Percentiles rank a stretch among this genome's conserved stretches.
Evolutionary conservation across 2,329 filamentous ascomycete genomes (phyloP).

Genomic region (Fusarium mangiferae): DNA sequence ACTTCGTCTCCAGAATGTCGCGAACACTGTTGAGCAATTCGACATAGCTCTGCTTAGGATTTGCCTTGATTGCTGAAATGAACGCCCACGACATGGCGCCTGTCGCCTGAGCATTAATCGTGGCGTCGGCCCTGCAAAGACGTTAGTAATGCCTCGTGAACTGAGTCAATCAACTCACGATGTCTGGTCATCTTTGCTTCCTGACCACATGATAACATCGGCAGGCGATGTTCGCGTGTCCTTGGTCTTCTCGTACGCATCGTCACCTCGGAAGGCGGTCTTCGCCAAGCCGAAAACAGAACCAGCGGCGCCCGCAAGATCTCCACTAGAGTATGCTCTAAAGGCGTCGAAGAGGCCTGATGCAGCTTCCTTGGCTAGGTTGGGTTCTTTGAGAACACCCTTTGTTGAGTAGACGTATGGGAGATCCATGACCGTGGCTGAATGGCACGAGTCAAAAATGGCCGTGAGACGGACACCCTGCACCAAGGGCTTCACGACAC

Average conservation of each 20-base stretch:
- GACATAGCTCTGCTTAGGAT: conserved; percentile 95
- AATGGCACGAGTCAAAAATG: conserved; percentile 86
- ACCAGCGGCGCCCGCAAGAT: conserved; percentile 82
- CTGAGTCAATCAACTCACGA: conserved; percentile 59
- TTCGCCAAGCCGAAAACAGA: conserved; percentile 88
- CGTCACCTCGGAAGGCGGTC: conserved; percentile 82
- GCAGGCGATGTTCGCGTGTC: conserved; percentile 93
- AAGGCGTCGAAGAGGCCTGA: conserved; percentile 78
- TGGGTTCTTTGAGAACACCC: conserved; percentile 83
- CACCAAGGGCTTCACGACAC: conserved; percentile 80
- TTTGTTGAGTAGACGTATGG: conserved; percentile 85
- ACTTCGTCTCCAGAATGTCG: conserved; percentile 86
- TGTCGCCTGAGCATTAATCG: conserved; percentile 87
- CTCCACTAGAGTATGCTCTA: conserved; percentile 82
- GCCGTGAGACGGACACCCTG: conserved; percentile 86
- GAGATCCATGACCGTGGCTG: conserved; percentile 79
- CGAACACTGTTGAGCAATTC: conserved; percentile 95
- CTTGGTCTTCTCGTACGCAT: conserved; percentile 81
- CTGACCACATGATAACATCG: conserved; percentile 98
- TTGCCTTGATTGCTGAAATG: conserved; percentile 89
- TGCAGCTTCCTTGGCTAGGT: conserved; percentile 82
- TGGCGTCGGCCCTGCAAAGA: conserved; percentile 80
- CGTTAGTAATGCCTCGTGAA: conserved; percentile 28
- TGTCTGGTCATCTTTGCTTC: conserved; percentile 95
- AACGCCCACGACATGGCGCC: conserved; percentile 99